Evolutionary conservation across 352 stramenopile species (phyloP), one percentile per base, ranked within the genome.

Genomic region (Globisporangium paroecandrum): DNA sequence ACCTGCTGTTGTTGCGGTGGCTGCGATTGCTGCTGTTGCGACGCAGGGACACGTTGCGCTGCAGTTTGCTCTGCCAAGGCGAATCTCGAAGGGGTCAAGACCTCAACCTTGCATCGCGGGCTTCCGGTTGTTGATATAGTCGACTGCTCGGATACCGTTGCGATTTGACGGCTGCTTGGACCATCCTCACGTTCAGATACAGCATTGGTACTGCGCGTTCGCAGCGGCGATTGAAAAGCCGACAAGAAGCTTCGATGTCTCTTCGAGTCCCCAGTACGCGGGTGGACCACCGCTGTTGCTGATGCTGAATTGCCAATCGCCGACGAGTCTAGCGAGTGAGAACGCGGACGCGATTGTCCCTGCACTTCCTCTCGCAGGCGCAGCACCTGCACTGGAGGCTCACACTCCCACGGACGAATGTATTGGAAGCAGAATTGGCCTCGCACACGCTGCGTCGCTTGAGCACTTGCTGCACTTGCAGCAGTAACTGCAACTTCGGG

Each of bases 351-450:
- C 22, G 13, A 20, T 36, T 29, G 36, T 24, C 43, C 58, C 47
- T 29, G 36, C 18, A 56, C 58, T 38, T 70, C 65, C 10, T 59
- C 36, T 10, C 64, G 27, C 47, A 66, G 53, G 0, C 65, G 65
- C 47, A 70, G 49, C n/a, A 70, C 65, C 15, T 70, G 65, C 20
- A 70, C 65, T 15, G 34, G 41, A 18, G 46, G 12, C 29, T 55
- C 49, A 0, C 51, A 9, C n/a, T 55, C 34, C 65, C 65, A 70
- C 0, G 58, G 65, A 29, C 20, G 32, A 9, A 66, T 47, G 58
- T 62, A 56, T 49, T 62, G 65, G 29, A 58, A 70, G 49, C 65
- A 70, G 49, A 58, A 70, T 36, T 25, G 10, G 25, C 41, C 29
- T 25, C 38, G 41, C 6, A 69, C 27, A 22, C 32, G 29, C 13